Base-by-base conservation (phyloP, 164 flowering plant genomes). In the Vitis rotundifolia region DNA sequence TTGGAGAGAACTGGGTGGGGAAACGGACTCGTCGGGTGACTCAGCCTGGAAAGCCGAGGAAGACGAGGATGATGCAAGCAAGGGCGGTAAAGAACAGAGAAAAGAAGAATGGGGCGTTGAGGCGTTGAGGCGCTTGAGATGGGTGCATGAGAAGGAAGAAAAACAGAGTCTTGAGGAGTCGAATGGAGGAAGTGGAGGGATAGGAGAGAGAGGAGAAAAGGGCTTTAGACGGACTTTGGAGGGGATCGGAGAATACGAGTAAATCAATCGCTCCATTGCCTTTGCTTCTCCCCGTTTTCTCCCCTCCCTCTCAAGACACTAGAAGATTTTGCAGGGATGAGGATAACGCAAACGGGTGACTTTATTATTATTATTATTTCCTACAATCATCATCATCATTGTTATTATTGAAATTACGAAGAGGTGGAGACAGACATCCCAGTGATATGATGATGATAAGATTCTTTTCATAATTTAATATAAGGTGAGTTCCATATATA, bases 201-300 rank as follows among this genome's bases (percentile, higher is more conserved):
- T 78, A 58, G 69, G 73, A 31, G 81, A 81, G 31, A 75, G 78
- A 58, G 69, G 73, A 49, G 78, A 71, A 12, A 58, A 65, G 51
- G 78, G 58, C 44, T 78, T 81, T 6, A 73, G 75, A 62, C 53
- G 75, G 70, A 68, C 29, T 64, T 75, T 83, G 18, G 77, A 71
- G 63, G 87, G 63, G 68, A 82, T 64, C 1, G 89, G 71, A 65
- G 89, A 81, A 28, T 92, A 81, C 9, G 90, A 83, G 54, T 74
- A 67, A 47, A 90, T 85, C 73, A 90, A 90, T 87, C 91, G 86
- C 71, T 87, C 91, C 96, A 90, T 88, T 68, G 74, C 75, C 57
- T 76, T 75, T 64, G 44, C 44, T 37, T 37, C 44, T 37, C 7
- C 3, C 7, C 44, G 6, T 37, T 37, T 37, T 37, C 7, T 37